Evolutionary conservation across 2,329 filamentous ascomycete genomes (phyloP), one percentile per base, ranked within the genome.

Genomic region (Dactylellina drechsleri): DNA sequence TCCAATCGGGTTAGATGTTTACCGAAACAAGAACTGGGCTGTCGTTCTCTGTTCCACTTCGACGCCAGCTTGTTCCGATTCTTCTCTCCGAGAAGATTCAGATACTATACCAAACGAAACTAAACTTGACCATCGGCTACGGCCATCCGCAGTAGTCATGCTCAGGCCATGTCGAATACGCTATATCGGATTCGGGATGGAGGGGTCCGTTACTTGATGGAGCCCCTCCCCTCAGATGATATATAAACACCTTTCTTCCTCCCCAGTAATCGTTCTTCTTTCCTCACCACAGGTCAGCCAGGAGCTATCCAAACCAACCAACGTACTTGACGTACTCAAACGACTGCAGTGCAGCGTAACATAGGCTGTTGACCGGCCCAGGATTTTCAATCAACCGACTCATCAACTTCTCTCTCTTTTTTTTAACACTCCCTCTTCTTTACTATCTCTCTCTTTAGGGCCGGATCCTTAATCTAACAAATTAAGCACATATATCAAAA

Each of bases 331-430:
- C 50, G 66, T 68, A 68, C 66, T 56, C 45, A 45, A 41, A 70
- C 66, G 66, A 54, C 66, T 70, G 58, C 66, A 59, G 65, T 36
- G 65, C 65, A 68, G 65, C 65, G 65, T 68, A 61, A 68, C 56
- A 68, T 10, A 56, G 66, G 66, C 66, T 70, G 66, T 70, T 70
- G 66, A 70, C 13, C 66, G 50, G 66, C 50, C 65, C 57, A 45
- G 49, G 15, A 41, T 47, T 49, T 31, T 43, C 43, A 60, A 49
- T 60, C 15, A 57, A 57, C 43, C 16, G 15, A 56, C 31, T 56
- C 16, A 45, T 43, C 20, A 36, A 36, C 6, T 36, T 7, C 10
- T 10, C 10, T 10, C 10, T 36, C 31, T 36, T 7, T 28, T 7
- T 28, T 10, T 36, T 36, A 36, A 36, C 31, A 36, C 31, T 36